Base-by-base conservation (phyloP, 352 stramenopile species). In the Globisporangium cederbergense region DNA sequence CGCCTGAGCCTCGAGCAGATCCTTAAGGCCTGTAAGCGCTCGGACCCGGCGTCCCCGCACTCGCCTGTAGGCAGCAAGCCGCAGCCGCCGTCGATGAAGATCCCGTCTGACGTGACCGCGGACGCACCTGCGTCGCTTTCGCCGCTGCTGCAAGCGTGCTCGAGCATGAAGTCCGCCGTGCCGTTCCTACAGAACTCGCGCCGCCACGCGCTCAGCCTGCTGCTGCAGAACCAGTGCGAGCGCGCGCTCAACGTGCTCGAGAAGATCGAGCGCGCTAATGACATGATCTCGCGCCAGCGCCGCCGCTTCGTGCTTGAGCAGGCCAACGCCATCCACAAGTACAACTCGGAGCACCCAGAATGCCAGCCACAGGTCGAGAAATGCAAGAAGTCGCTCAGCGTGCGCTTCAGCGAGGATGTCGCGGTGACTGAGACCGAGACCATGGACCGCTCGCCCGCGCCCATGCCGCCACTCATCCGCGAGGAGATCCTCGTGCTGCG, bases 401-500 rank as follows among this genome's bases (percentile, higher is more conserved):
- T 92, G 43, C 68, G 79, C 66, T 94, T 94, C 62, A 77, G 71
- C 47, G 78, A 91, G 47, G 68, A 81, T 51, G 78, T 89, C 47
- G 34, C 65, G 63, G 74, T 84, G 34, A 70, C 70, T 13, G 70
- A 78, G 4, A 72, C 67, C 11, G 73, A 81, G 9, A 57, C 76
- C 25, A 71, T 85, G 36, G 85, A 94, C 58, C 85, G 85, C 25
- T 81, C 79, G 16, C 78, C 79, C 0, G 73, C 67, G 18, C 70
- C 77, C 25, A 82, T 94, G 67, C 81, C 81, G 20, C 72, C 83
- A 51, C 75, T 94, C 46, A 75, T 87, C 60, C 79, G 81, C 52
- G 82, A 93, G 65, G 85, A 93, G 66, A 90, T 93, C 54, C 72
- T 91, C 51, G 75, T 91, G 68, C 75, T 93, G 34, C 82, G 85